These are phyloP conservation scores for Trichoderma gamsii DNA, from an alignment of 495 filamentous ascomycete genomes.

Conservation along the genomic window DNA sequence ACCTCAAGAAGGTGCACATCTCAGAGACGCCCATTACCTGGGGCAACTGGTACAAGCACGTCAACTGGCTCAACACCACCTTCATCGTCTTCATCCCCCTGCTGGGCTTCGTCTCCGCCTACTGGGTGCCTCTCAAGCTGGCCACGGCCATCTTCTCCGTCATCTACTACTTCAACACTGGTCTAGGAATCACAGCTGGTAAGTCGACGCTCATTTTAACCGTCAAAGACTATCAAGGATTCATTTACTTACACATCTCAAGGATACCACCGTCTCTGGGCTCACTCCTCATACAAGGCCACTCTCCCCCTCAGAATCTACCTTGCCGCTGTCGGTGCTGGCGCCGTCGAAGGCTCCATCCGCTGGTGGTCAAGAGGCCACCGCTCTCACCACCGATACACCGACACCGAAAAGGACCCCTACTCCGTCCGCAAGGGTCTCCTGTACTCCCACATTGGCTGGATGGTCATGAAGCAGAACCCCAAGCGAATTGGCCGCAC, in stretches of 20 bases:
- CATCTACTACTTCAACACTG: slow-evolving; percentile 86
- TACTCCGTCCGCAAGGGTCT: slow-evolving; percentile 98
- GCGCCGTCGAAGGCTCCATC: slow-evolving; percentile 92
- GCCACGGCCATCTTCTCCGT: slow-evolving; percentile 79
- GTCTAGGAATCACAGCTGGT: slow-evolving; percentile 85
- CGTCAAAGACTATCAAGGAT: neutral
- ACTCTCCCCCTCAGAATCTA: slow-evolving; percentile 81
- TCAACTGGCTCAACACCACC: slow-evolving; percentile 90
- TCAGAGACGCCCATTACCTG: slow-evolving; percentile 64
- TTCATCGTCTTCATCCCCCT: slow-evolving; percentile 84
- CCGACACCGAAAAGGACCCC: slow-evolving; percentile 97
- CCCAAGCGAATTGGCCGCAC: slow-evolving; percentile 89
- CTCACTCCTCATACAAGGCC: slow-evolving; percentile 93
- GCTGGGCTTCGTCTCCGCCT: slow-evolving; percentile 65
- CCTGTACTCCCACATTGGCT: slow-evolving; percentile 90
- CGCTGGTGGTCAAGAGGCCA: slow-evolving; percentile 97
- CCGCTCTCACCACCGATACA: slow-evolving; percentile 96
- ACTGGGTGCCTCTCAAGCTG: slow-evolving; percentile 71
- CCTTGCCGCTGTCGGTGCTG: slow-evolving; percentile 85
- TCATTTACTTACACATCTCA: slow-evolving; percentile 21
- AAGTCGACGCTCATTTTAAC: slow-evolving; percentile 24
- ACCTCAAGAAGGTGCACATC: slow-evolving; percentile 48
- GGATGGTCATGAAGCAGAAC: slow-evolving; percentile 94
- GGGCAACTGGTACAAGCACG: slow-evolving; percentile 91
- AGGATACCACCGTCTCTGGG: slow-evolving; percentile 90